Evolutionary conservation across 345 rosid species (phyloP), one percentile per base, ranked within the genome.

Genomic region (Psidium guajava): DNA sequence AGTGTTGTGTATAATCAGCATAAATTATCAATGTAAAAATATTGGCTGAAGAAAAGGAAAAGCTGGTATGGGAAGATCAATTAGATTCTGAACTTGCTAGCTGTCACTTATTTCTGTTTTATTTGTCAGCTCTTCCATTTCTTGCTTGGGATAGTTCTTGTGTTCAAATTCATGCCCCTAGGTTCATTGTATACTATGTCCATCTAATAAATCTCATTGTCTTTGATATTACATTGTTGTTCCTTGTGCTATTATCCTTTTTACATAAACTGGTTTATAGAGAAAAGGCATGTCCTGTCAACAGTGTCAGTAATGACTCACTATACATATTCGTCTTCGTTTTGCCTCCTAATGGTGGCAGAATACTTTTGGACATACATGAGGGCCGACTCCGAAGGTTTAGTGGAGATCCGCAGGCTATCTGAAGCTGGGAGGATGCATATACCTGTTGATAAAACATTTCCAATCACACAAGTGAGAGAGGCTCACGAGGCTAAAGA

Each of bases 401-500:
- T 96, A 77, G 90, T 87, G 9, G 96, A 91, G 93, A 95, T 97
- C 86, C 93, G 91, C 54, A 86, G 92, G 64, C 91, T 97, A 57
- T 91, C 91, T 81, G 99, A 94, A 91, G 91, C 91, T 6, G 95
- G 95, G 84, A 96, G 92, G 92, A 89, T 97, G 87, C 93, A 88
- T 87, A 91, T 95, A 85, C 99, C 98, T 0, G 92, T 97, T 24
- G 99, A 95, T 55, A 97, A 95, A 89, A 93, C 95, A 27, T 97
- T 92, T 90, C 93, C 92, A 21, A 88, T 97, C 50, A 85, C 95
- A 5, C 93, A 93, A 88, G 98, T 94, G 84, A 91, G 88, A 88
- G 98, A 94, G 90, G 99, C 98, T 86, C 99, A 95, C 49, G 90
- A 91, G 84, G 99, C 96, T 36, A 97, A 95, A 89, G 99, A 96